Conservation (phyloP, 169 alveolate species). For the Eimeria praecox region DNA sequence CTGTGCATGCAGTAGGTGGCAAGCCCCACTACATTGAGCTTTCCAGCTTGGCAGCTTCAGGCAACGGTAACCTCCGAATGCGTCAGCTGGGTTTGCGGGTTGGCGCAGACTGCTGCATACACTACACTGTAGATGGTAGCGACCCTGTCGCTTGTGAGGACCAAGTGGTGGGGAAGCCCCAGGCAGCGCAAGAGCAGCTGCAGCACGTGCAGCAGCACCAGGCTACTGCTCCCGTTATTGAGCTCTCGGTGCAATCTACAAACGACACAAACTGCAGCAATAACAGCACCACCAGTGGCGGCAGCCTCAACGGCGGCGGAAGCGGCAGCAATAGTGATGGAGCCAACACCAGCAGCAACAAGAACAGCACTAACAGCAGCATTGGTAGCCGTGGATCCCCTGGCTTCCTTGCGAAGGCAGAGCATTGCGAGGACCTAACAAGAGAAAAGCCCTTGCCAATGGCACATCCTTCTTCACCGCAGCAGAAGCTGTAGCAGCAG, state of each 20-base stretch:
- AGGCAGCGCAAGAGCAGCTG: conserved; percentile 4
- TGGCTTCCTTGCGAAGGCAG: not conserved
- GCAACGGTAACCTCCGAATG: conserved; percentile 41
- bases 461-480: not conserved
- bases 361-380: conserved; percentile 16
- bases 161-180: not conserved
- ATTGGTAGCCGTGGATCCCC: conserved; percentile 6
- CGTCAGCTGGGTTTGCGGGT: conserved; percentile 43
- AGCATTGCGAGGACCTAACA: not conserved
- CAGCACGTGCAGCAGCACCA: conserved; percentile 51
- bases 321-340: conserved; percentile 28
- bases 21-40: conserved; percentile 29
- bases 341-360: not conserved
- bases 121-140: conserved; percentile 60
- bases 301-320: not conserved
- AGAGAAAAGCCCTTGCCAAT: not conserved
- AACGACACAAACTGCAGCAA: conserved; percentile 43
- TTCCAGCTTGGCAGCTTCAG: conserved; percentile 32
- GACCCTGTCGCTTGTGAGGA: conserved; percentile 14
- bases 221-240: not conserved
- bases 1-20: not conserved
- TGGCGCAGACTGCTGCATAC: conserved; percentile 57
- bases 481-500: not conserved
- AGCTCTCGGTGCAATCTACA: conserved; percentile 15
- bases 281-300: conserved; percentile 16